These are phyloP conservation scores for Pneumocystis jirovecii DNA, from an alignment of 1,139 yeast genomes.

Conservation along the genomic window DNA sequence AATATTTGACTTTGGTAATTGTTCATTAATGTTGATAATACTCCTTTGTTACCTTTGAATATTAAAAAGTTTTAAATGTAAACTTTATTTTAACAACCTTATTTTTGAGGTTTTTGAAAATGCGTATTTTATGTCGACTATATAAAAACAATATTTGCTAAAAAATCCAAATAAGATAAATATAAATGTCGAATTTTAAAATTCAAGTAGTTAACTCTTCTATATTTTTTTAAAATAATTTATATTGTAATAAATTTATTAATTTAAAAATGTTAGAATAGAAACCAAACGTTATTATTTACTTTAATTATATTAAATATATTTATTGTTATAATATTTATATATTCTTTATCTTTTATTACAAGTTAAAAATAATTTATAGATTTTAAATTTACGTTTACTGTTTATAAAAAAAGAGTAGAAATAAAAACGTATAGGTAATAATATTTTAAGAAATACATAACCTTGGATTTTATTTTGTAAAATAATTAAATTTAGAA, in stretches of 20 bases:
- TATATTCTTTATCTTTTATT: neutral
- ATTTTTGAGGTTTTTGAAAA: neutral
- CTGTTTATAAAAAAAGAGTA: too few relatives aligned
- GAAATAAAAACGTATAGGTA: too few relatives aligned
- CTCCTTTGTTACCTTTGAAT: neutral
- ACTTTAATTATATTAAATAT: neutral
- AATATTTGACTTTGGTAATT: neutral
- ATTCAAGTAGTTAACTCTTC: too few relatives aligned
- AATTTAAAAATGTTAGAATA: neutral
- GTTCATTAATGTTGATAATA: neutral
- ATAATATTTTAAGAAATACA: too few relatives aligned
- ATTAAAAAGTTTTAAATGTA: neutral
- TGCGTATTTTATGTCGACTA: neutral
- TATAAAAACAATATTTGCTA: neutral
- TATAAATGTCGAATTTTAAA: neutral
- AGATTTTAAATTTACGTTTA: too few relatives aligned
- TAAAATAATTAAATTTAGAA: too few relatives aligned
- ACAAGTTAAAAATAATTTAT: neutral
- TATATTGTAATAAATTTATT: neutral
- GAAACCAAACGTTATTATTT: neutral
- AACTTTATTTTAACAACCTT: neutral
- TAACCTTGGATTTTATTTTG: too few relatives aligned
- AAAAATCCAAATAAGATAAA: neutral
- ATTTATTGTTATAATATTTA: neutral
- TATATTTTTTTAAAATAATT: too few relatives aligned